Evolutionary conservation across 345 rosid species (phyloP).

Genomic region (Corchorus olitorius): DNA sequence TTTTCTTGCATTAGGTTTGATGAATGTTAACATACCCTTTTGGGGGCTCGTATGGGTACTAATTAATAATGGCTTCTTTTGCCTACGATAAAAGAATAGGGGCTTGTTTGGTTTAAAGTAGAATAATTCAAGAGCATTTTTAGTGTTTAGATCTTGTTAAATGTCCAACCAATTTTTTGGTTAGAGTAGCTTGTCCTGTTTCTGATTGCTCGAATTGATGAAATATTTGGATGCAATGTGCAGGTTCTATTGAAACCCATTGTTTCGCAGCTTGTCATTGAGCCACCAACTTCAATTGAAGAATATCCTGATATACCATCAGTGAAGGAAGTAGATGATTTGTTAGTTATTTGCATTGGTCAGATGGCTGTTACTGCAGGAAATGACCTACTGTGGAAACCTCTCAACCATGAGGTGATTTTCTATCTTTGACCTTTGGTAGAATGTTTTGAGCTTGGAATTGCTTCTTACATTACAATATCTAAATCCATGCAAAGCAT

Average conservation of each 20-base stretch:
- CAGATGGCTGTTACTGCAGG: constrained; percentile 95
- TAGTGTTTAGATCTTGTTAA: background rate
- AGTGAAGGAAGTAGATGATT: constrained; percentile 70
- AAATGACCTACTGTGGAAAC: constrained; percentile 89
- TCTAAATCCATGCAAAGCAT: background rate
- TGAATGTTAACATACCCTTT: too few relatives aligned
- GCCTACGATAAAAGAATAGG: too few relatives aligned
- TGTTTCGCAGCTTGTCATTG: constrained; percentile 67
- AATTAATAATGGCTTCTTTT: too few relatives aligned
- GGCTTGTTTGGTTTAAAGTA: too few relatives aligned
- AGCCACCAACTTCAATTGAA: constrained; percentile 61
- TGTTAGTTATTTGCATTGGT: constrained; percentile 73
- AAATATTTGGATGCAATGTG: constrained; percentile 17
- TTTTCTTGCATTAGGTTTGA: too few relatives aligned
- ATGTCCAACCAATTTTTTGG: background rate
- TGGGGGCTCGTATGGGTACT: too few relatives aligned
- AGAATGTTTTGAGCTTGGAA: background rate
- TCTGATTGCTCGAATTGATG: constrained; percentile 18
- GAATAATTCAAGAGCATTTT: too few relatives aligned
- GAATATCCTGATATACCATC: constrained; percentile 64
- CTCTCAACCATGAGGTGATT: constrained; percentile 87
- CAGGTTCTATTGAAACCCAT: constrained; percentile 87
- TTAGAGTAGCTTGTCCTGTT: background rate
- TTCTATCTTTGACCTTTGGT: background rate
- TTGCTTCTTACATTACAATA: background rate